Percentiles rank a stretch among this genome's conserved stretches.
Conservation (phyloP, 2,329 filamentous ascomycete genomes). For the Xylaria sp. region DNA sequence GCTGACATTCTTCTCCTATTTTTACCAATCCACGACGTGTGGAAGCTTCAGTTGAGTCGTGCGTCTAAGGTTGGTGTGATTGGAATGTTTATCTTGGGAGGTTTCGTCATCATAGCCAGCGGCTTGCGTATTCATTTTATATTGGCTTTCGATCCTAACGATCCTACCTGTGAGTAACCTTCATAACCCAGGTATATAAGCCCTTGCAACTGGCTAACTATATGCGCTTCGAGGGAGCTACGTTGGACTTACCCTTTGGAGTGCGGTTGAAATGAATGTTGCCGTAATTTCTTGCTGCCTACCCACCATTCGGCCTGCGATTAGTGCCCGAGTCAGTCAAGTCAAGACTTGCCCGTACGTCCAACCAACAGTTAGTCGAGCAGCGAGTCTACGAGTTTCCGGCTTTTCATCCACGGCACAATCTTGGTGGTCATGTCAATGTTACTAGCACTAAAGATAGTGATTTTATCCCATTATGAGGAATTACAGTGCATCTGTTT, state of each 20-base stretch:
- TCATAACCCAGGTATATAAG: background rate
- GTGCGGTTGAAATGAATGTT: background rate
- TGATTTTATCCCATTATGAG: no score
- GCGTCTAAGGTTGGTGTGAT: background rate
- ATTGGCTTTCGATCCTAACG: background rate
- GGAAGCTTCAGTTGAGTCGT: background rate
- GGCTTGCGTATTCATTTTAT: background rate
- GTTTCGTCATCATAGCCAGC: background rate
- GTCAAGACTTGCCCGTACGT: no score
- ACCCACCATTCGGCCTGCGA: background rate
- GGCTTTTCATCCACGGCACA: no score
- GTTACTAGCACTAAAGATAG: no score
- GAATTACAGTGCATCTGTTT: no score
- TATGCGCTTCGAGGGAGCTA: background rate
- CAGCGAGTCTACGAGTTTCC: no score
- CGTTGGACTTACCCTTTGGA: background rate
- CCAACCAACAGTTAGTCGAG: no score
- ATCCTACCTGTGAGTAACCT: background rate
- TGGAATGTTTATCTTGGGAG: background rate
- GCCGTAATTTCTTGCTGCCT: constrained; percentile 2
- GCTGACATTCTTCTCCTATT: background rate
- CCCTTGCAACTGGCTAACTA: background rate
- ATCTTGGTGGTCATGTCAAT: no score
- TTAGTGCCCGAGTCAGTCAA: background rate
- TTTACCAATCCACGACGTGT: background rate